These are phyloP conservation scores for Gloeophyllum trabeum DNA, from an alignment of 768 basidiomycete genomes.

Conservation along the genomic window DNA sequence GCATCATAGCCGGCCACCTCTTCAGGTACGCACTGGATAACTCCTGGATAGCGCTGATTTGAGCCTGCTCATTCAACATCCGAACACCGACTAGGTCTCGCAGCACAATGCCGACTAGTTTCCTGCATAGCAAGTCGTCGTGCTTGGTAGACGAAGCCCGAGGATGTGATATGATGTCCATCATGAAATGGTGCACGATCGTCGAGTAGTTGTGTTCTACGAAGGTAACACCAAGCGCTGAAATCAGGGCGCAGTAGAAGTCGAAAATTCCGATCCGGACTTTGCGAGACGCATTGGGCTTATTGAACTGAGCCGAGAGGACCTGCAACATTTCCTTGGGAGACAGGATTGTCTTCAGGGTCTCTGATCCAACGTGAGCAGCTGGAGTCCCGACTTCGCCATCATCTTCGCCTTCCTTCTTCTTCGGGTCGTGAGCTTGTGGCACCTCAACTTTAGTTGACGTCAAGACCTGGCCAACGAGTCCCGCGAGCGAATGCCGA, in stretches of 20 bases:
- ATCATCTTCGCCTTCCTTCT: conserved; percentile 42
- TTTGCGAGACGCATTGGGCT: conserved; percentile 51
- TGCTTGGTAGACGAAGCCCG: conserved; percentile 49
- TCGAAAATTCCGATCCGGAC: conserved; percentile 82
- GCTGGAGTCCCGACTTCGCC: conserved; percentile 42
- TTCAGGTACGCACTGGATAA: conserved; percentile 73
- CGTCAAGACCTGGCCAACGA: conserved; percentile 78
- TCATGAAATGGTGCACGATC: conserved; percentile 68
- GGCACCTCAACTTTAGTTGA: conserved; percentile 64
- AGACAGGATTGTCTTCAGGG: conserved; percentile 53
- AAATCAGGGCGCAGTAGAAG: conserved; percentile 72
- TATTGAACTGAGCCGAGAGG: conserved; percentile 76
- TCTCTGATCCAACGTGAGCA: conserved; percentile 30
- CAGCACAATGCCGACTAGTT: conserved; percentile 65
- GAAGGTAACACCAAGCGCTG: conserved; percentile 62
- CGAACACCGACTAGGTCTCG: conserved; percentile 82
- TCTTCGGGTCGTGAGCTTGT: conserved; percentile 42
- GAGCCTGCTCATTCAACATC: conserved; percentile 88
- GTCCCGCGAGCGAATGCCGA: conserved; percentile 64
- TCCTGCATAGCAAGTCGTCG: conserved; percentile 63
- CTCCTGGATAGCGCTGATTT: conserved; percentile 86
- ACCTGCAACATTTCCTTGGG: conserved; percentile 74
- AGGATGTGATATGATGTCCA: conserved; percentile 58
- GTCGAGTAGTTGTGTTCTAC: conserved; percentile 77
- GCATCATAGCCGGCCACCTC: conserved; percentile 90